Evolutionary conservation across 768 basidiomycete species (phyloP), one percentile per base, ranked within the genome.

Genomic region (Leucosporidium creatinivorum): DNA sequence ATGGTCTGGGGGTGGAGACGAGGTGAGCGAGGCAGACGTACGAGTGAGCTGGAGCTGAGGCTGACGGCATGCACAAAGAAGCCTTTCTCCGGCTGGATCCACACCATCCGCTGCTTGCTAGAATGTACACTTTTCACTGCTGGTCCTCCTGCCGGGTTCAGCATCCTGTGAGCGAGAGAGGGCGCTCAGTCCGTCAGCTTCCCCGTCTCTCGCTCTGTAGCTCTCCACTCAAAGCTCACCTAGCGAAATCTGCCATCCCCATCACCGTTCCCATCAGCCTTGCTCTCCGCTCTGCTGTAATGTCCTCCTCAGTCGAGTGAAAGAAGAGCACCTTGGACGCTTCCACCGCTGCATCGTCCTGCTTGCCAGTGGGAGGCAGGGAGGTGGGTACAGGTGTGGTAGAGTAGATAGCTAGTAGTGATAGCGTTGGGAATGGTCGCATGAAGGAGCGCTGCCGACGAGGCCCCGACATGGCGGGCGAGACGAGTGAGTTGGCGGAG

Each of bases 71-170:
- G 70, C n/a, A 72, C 19, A 44, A 52, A 49, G 17, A 61, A 61
- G 26, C 70, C 70, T 8, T 48, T 49, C 52, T 72, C 70, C 6
- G 64, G 31, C 61, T 72, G 67, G 10, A 66, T 2, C 70, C 70
- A 72, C 25, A 72, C 47, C 70, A 72, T 72, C n/a, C 67, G 30
- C 4, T 63, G 47, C 28, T 28, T 55, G 19, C 28, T 62, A 1
- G 64, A 61, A 21, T 66, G 67, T 2, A 72, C 70, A 19, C 58
- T 48, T 7, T 59, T 36, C 12, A 55, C 51, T 0, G 30, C 31
- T 21, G 58, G 30, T 9, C 18, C 48, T 21, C 61, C 61, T 7
- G 13, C 13, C 0, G 28, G 23, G 7, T 57, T 62, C 36, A 72
- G 50, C 28, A 67, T 68, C 36, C 70, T 72, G 54, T 12, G 23